Base-by-base conservation (phyloP, 129 eudicot species). In the Dittrichia graveolens region DNA sequence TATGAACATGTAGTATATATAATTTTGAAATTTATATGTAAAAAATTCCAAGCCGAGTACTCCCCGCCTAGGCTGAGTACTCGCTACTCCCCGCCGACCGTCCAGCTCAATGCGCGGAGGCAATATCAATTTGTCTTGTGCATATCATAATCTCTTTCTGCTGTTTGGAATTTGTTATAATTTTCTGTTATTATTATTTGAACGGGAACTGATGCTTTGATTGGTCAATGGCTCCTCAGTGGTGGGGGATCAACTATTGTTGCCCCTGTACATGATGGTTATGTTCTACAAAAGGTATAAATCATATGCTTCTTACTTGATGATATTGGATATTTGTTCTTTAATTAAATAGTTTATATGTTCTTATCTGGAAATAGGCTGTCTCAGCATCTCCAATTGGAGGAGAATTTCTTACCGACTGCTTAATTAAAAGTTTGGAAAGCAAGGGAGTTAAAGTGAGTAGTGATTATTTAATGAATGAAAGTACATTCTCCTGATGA, bases 201-300 rank as follows among this genome's bases (percentile, higher is more conserved):
- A 31, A 40, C 76, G 39, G 39, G 61, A 53, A 14, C 67, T 82
- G 46, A 72, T 60, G 4, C 19, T 14, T 46, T 63, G 78, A 8
- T 16, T 55, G 67, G 43, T 54, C 46, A 40, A 70, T 64, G 38
- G 55, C 52, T 85, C 1, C 78, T 76, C 82, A 94, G 99, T 78
- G 99, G 99, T 72, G 99, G 99, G 79, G 99, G 99, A 77, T 94
- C 97, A 50, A 94, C 99, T 70, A 94, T 96, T 5, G 85, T 94
- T 78, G 97, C 96, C 74, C 96, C 99, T 7, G 99, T 94, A 37
- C 99, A 94, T 43, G 99, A 94, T 88, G 99, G 99, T 61, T 94
- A 90, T 84, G 99, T 94, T 79, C 91, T 94, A 83, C 97, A 90
- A 75, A 94, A 94, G 99, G 99, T 94, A 85, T 39, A 63, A 53